Evolutionary conservation across 768 basidiomycete species (phyloP).

Genomic region (Boletus reticuloceps): DNA sequence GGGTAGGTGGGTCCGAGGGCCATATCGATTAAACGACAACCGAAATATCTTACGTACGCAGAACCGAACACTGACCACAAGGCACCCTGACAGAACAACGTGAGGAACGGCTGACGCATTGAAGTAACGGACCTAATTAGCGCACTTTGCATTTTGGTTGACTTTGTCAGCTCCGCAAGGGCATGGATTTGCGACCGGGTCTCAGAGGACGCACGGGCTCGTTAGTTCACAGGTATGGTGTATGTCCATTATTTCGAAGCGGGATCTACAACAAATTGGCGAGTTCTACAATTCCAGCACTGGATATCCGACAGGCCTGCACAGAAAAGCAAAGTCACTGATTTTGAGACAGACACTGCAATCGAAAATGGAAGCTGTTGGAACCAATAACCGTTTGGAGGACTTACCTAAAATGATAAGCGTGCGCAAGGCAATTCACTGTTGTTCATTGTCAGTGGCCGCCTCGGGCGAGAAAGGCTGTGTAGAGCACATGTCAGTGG

Average conservation of each 20-base stretch:
- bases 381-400: slow-evolving; percentile 1
- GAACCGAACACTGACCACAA: slow-evolving; percentile 30
- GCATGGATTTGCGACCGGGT: slow-evolving; percentile 26
- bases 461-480: slow-evolving; percentile 17
- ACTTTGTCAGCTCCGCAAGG: slow-evolving; percentile 30
- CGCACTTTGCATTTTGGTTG: slow-evolving; percentile 32
- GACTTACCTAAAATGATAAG: slow-evolving; percentile 28
- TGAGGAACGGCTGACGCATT: slow-evolving; percentile 26
- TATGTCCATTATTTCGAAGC: slow-evolving; percentile 23
- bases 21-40: slow-evolving; percentile 38
- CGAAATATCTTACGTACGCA: slow-evolving; percentile 35
- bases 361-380: slow-evolving; percentile 19
- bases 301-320: slow-evolving; percentile 19
- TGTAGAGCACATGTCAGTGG: slow-evolving; percentile 17
- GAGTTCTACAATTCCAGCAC: slow-evolving; percentile 22
- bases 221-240: slow-evolving; percentile 13
- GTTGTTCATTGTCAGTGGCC: slow-evolving; percentile 24
- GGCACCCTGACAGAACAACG: slow-evolving; percentile 30
- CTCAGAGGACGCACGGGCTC: slow-evolving; percentile 24
- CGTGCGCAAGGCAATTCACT: slow-evolving; percentile 16
- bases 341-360: slow-evolving; percentile 17
- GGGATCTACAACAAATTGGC: slow-evolving; percentile 27
- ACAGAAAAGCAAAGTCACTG: slow-evolving; percentile 17
- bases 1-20: slow-evolving; percentile 37
- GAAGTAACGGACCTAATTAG: slow-evolving; percentile 32